Conservation (phyloP, 305 asterid species). For the Fraxinus sp. region DNA sequence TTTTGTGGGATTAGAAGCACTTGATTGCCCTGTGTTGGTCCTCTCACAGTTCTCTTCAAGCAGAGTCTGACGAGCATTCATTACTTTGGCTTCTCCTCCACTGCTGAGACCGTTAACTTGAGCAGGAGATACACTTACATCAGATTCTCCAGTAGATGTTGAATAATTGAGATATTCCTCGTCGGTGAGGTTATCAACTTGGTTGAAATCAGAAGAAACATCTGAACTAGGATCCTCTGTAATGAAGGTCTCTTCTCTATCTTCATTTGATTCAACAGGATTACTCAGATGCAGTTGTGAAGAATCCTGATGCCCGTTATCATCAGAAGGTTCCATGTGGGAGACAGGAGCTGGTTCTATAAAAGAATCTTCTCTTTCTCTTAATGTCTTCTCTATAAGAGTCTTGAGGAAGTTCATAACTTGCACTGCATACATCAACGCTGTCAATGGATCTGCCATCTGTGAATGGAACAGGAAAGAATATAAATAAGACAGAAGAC, state of each 20-base stretch:
- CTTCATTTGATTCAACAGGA: constrained; percentile 35
- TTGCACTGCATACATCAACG: constrained; percentile 95
- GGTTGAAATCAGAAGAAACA: constrained; percentile 42
- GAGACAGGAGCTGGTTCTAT: constrained; percentile 41
- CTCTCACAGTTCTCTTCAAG: constrained; percentile 28
- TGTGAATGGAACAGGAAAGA: constrained; percentile 28
- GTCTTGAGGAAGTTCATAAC: constrained; percentile 95
- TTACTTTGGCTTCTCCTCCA: constrained; percentile 26
- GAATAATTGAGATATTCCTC: constrained; percentile 54
- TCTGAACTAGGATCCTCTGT: constrained; percentile 49
- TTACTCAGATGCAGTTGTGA: constrained; percentile 28
- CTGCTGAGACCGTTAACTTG: constrained; percentile 22
- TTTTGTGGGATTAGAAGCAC: constrained; percentile 31
- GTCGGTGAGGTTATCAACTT: constrained; percentile 37
- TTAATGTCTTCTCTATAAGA: constrained; percentile 73
- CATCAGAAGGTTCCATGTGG: constrained; percentile 55
- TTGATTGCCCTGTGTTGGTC: constrained; percentile 41
- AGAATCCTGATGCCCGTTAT: constrained; percentile 54
- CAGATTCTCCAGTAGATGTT: constrained; percentile 60
- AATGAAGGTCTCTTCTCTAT: constrained; percentile 30
- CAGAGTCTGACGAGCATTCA: constrained; percentile 19
- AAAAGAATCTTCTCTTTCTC: constrained; percentile 56
- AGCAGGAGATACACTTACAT: constrained; percentile 44
- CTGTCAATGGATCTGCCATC: constrained; percentile 98
- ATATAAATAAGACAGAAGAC: constrained; percentile 1